Percentiles rank a stretch among this genome's conserved stretches.
phyloP scores from a whole-genome alignment of 1,139 yeast genomes.

The Yamadazyma sp. region DNA sequence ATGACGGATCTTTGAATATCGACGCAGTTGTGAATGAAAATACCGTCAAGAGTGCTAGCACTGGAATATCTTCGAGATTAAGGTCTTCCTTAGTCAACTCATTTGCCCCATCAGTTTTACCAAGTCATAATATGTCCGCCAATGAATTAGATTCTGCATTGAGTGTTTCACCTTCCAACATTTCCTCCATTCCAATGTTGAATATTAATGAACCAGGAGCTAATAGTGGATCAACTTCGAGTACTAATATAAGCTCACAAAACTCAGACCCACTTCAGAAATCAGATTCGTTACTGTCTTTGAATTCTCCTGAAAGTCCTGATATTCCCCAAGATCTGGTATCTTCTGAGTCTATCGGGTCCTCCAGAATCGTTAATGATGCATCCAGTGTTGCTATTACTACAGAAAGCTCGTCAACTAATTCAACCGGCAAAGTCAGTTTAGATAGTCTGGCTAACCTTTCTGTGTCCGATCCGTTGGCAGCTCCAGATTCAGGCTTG shows the following conservation, averaged over 20 bases:
- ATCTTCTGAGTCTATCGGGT: neutral
- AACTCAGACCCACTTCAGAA: neutral
- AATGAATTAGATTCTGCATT: constrained; percentile 3
- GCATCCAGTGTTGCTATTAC: constrained; percentile 13
- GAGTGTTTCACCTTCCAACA: constrained; percentile 7
- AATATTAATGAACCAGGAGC: neutral
- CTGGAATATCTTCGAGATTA: constrained; percentile 11
- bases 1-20: constrained; percentile 16
- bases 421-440: neutral
- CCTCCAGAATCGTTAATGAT: constrained; percentile 10
- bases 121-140: neutral
- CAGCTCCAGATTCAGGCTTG: neutral
- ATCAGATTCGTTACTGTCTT: constrained; percentile 4
- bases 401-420: constrained; percentile 9
- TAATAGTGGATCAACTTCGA: constrained; percentile 2
- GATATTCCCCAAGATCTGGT: neutral
- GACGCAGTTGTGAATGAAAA: constrained; percentile 23
- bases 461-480: neutral
- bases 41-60: constrained; percentile 7
- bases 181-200: constrained; percentile 5
- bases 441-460: neutral
- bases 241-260: neutral
- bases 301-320: constrained; percentile 2
- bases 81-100: constrained; percentile 17
- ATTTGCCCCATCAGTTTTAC: constrained; percentile 15